Conservation (phyloP, 2,329 filamentous ascomycete species). For the Colletotrichum somersetense region DNA sequence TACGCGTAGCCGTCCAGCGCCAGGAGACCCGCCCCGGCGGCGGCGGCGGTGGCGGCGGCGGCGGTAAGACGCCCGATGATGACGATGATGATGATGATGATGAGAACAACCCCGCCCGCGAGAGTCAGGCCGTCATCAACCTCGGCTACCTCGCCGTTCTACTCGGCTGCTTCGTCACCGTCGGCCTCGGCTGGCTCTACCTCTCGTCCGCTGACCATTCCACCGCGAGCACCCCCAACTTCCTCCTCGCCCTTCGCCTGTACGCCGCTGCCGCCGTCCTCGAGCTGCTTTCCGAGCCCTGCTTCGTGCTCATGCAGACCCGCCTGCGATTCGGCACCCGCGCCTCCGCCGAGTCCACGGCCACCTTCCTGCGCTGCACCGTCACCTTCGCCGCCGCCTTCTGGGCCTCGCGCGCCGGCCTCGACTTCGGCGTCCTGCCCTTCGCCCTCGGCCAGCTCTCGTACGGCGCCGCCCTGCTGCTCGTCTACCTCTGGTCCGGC, state of each 20-base stretch:
- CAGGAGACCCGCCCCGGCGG: conserved; percentile 55
- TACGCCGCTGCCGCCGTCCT: conserved; percentile 71
- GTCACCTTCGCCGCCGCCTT: conserved; percentile 79
- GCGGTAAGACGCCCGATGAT: background rate
- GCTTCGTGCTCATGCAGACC: conserved; percentile 89
- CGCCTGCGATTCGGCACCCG: conserved; percentile 83
- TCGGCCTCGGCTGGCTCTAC: conserved; percentile 77
- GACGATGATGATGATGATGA: background rate
- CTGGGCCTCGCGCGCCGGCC: conserved; percentile 65
- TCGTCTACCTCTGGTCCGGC: conserved; percentile 77
- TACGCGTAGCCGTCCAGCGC: conserved; percentile 91
- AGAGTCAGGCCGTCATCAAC: conserved; percentile 85
- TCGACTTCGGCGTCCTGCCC: conserved; percentile 80
- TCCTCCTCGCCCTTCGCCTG: conserved; percentile 65
- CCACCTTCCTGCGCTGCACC: conserved; percentile 82
- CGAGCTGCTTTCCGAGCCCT: conserved; percentile 88
- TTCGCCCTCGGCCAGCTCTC: conserved; percentile 89
- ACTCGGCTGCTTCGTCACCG: conserved; percentile 75
- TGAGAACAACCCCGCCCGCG: conserved; percentile 47
- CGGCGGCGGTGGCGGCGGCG: background rate
- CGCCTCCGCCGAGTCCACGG: conserved; percentile 84
- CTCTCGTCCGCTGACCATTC: conserved; percentile 62
- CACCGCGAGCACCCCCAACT: conserved; percentile 71
- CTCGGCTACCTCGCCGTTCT: conserved; percentile 83
- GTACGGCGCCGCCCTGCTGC: conserved; percentile 77